Base-by-base conservation (phyloP, 2,329 filamentous ascomycete species). In the Ophiostoma sp. region DNA sequence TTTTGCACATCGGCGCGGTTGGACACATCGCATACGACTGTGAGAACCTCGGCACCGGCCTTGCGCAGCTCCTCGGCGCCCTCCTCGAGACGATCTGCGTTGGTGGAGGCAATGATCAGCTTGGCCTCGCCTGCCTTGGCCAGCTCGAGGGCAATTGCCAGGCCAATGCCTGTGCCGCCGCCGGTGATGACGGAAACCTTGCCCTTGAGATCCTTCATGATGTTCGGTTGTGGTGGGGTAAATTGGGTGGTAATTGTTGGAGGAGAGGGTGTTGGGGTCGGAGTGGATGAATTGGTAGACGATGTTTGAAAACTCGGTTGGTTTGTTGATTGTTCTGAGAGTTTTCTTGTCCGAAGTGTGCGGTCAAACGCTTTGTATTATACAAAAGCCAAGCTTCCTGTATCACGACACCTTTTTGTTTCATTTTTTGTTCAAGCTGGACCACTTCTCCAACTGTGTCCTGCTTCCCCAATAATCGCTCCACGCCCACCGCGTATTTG, bases 141-240 rank as follows among this genome's bases (percentile, higher is more conserved):
- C 25, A 73, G 66, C 52, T 73, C 72, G 3, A 64, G 64, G 8
- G 61, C 66, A 36, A 73, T 61, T 5, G 72, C 66, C 28, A 73
- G 39, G 19, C 72, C 72, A 59, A 73, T 73, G 33, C 72, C 72
- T 19, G 72, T 73, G 55, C 64, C 72, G 17, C 72, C 72, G 42
- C 72, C 72, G 8, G 72, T 73, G 36, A 73, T 70, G n/a, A 73
- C 55, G 19, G 72, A 69, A 8, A 73, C 72, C 31, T 73, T 73
- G 22, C 72, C 72, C 31, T 63, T 70, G 66, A 73, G 72, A 50
- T 73, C 64, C 25, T 55, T 61, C 72, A 73, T 73, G n/a, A 1
- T 28, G n/a, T n/a, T 45, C 36, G 22, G 36, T 42, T 42, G 8
- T 42, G 39, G 61, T 66, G n/a, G 28, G 57, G 19, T n/a, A 7